Evolutionary conservation across 1,284 basidiomycete species (phyloP).

Genomic region (Vanrija sp.): DNA sequence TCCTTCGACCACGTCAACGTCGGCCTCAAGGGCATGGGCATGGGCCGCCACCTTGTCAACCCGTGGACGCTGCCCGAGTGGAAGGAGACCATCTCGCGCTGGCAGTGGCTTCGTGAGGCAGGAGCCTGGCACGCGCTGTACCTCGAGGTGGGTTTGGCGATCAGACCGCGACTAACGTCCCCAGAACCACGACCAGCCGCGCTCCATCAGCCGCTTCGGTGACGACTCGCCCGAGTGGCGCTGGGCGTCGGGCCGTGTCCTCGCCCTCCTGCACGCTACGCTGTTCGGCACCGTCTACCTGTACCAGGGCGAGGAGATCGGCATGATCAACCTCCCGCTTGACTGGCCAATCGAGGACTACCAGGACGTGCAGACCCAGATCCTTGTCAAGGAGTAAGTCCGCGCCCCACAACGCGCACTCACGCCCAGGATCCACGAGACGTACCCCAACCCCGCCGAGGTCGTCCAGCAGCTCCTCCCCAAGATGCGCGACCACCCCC

Average conservation of each 20-base stretch:
- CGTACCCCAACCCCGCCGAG: not conserved
- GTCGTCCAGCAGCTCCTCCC: not conserved
- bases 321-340: conserved; percentile 63
- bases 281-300: conserved; percentile 66
- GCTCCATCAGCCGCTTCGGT: conserved; percentile 63
- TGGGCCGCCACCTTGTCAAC: not conserved
- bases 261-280: conserved; percentile 61
- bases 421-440: conserved; percentile 3
- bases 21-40: not conserved
- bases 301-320: conserved; percentile 71
- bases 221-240: conserved; percentile 60
- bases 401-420: conserved; percentile 4
- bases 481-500: conserved; percentile 67
- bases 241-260: conserved; percentile 59
- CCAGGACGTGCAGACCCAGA: conserved; percentile 53
- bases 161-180: no score
- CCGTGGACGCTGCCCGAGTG: conserved; percentile 59
- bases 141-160: not conserved
- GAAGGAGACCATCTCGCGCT: conserved; percentile 57
- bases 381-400: conserved; percentile 2
- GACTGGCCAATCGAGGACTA: conserved; percentile 68
- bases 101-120: conserved; percentile 62
- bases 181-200: conserved; percentile 47
- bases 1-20: conserved; percentile 33
- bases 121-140: conserved; percentile 48